Conservation (phyloP, 225 moss, liverwort and hornwort species). For the Anthoceros angustus region DNA sequence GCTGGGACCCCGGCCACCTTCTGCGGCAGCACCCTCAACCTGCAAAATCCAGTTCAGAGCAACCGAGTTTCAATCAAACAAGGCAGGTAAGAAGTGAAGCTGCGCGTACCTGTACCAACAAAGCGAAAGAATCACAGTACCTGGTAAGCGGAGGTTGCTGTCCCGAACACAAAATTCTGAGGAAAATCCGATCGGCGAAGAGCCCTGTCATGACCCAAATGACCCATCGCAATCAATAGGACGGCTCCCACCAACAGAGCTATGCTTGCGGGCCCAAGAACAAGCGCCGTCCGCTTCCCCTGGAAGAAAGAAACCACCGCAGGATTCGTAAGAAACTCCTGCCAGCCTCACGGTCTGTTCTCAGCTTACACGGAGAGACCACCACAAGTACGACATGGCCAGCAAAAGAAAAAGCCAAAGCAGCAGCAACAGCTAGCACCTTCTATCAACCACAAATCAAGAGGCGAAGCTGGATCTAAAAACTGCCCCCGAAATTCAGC, state of each 20-base stretch:
- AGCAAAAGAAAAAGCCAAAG: too few species aligned
- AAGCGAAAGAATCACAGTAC: conserved; percentile 11
- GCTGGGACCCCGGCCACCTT: conserved; percentile 48
- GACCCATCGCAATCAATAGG: too few species aligned
- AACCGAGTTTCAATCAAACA: neutral
- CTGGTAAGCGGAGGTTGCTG: conserved; percentile 60
- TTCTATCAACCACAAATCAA: too few species aligned
- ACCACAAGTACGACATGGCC: too few species aligned
- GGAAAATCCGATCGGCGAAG: conserved; percentile 47
- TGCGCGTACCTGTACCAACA: neutral
- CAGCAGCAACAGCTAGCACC: too few species aligned
- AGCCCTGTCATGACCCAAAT: neutral
- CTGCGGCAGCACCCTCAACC: conserved; percentile 69
- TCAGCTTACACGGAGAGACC: too few species aligned
- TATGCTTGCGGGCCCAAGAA: neutral
- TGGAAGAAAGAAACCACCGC: too few species aligned
- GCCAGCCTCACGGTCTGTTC: too few species aligned
- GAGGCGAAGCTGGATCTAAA: too few species aligned
- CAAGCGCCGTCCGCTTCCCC: neutral
- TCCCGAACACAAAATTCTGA: conserved; percentile 37
- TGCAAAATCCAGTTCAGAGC: conserved; percentile 10
- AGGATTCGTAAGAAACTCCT: too few species aligned
- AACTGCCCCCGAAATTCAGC: neutral
- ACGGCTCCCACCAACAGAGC: neutral
- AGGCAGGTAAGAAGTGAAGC: neutral